Base-by-base conservation (phyloP, 2,329 filamentous ascomycete genomes). In the Neopestalotiopsis rosae region DNA sequence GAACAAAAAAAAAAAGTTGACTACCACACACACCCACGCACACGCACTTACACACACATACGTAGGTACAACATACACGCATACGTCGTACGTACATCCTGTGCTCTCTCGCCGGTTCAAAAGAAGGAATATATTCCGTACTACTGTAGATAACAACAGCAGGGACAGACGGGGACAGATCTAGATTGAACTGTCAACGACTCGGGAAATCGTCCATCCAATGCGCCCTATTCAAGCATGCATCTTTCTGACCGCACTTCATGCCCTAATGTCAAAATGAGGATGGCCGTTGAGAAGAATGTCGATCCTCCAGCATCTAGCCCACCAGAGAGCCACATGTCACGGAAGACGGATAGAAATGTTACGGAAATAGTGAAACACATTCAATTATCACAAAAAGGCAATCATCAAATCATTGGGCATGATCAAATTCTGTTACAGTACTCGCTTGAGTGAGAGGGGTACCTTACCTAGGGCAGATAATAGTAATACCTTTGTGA, bases 201-300 rank as follows among this genome's bases (percentile, higher is more conserved):
- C 45, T 52, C 45, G 45, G 45, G 20, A 52, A 17, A 9, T 52
- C 17, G 5, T 52, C 57, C 30, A 24, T 28, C 24, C 24, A 30
- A 28, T 14, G 57, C 57, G 20, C 20, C 57, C 57, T 17, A 14
- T 34, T 59, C 24, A 30, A 24, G 30, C 24, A 59, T 10, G 57
- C 30, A 30, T 40, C 59, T 62, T 38, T 38, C 10, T 62, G 59
- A 62, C 59, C 59, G 59, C 59, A 62, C n/a, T 20, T 62, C 59
- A 38, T 34, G 28, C 28, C 32, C 57, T 59, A 30, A 20, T 62
- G 32, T 52, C 45, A 52, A 52, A 52, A 62, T 62, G 59, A 62
- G 59, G 59, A 62, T 62, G 28, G 32, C 59, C 59, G 59, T 62
- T 62, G 59, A 40, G n/a, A 34, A 62, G 12, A 10, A 20, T 62